These are phyloP conservation scores for Debaryomyces sp. DNA, from an alignment of 1,139 yeast species.

Conservation along the genomic window DNA sequence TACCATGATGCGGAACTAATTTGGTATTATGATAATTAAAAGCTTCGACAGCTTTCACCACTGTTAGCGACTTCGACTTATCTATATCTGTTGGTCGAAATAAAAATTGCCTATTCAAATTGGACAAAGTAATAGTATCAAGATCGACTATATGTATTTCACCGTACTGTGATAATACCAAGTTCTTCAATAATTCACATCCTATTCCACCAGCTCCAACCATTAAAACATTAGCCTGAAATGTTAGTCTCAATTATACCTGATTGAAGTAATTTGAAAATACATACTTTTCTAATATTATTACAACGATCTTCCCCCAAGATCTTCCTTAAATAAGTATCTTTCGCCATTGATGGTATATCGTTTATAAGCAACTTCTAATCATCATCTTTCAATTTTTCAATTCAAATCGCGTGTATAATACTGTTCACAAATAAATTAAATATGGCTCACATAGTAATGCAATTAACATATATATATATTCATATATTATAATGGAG, in stretches of 20 bases:
- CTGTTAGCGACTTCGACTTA: constrained; percentile 80
- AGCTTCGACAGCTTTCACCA: constrained; percentile 74
- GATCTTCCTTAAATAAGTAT: constrained; percentile 45
- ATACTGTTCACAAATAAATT: background rate
- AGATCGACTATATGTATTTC: constrained; percentile 91
- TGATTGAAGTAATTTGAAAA: background rate
- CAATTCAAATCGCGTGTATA: background rate
- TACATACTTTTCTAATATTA: constrained; percentile 25
- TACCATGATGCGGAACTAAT: constrained; percentile 81
- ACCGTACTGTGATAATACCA: constrained; percentile 81
- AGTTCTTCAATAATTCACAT: constrained; percentile 87
- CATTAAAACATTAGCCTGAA: constrained; percentile 65
- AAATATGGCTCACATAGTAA: too few relatives aligned
- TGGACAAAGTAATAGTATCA: constrained; percentile 91
- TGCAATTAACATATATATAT: background rate
- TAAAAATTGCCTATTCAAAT: constrained; percentile 89
- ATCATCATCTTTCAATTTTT: background rate
- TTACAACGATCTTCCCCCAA: constrained; percentile 43
- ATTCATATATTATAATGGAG: background rate
- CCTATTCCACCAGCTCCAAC: constrained; percentile 99
- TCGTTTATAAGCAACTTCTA: background rate
- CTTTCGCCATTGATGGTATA: constrained; percentile 32
- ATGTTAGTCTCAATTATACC: constrained; percentile 6
- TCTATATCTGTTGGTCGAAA: constrained; percentile 87
- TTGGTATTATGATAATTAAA: constrained; percentile 74